Percentiles rank a stretch among this genome's conserved stretches.
phyloP scores from a whole-genome alignment of 768 basidiomycete genomes.

The Podaxis mareebaensis region DNA sequence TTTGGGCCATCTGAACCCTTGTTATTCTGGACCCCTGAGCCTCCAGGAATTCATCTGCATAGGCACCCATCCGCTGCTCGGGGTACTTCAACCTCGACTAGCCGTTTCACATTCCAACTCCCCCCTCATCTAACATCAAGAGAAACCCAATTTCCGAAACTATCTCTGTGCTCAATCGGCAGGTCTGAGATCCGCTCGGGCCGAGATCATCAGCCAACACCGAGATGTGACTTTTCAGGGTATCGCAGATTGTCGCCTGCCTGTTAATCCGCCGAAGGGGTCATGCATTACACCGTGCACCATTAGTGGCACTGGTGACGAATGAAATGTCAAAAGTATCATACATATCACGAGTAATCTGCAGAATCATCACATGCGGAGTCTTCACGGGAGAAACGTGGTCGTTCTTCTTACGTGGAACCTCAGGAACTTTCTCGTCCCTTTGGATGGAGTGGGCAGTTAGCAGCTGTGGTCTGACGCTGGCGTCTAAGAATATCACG shows the following conservation, averaged over 20 bases:
- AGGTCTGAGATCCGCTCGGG: neutral
- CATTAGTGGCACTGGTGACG: neutral
- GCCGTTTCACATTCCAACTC: neutral
- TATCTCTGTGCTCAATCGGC: neutral
- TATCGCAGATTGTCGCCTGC: neutral
- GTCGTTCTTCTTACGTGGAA: conserved; percentile 10
- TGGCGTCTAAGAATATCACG: neutral
- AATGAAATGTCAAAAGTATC: conserved; percentile 13
- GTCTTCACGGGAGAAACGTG: conserved; percentile 16
- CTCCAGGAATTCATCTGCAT: neutral
- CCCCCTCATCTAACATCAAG: neutral
- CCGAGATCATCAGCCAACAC: conserved; percentile 1
- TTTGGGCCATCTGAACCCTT: too few species aligned
- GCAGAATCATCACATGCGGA: conserved; percentile 9
- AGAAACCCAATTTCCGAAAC: conserved; percentile 1
- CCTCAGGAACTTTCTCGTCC: neutral
- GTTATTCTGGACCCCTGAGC: too few species aligned
- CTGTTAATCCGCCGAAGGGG: conserved; percentile 1
- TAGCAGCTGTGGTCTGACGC: neutral
- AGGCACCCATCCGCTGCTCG: neutral
- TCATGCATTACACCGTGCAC: neutral
- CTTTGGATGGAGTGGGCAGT: neutral
- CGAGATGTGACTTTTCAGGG: neutral
- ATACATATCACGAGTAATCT: conserved; percentile 1
- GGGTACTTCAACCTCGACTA: neutral